Evolutionary conservation across 2,329 filamentous ascomycete genomes (phyloP).

Genomic region (Venturia oleaginea): DNA sequence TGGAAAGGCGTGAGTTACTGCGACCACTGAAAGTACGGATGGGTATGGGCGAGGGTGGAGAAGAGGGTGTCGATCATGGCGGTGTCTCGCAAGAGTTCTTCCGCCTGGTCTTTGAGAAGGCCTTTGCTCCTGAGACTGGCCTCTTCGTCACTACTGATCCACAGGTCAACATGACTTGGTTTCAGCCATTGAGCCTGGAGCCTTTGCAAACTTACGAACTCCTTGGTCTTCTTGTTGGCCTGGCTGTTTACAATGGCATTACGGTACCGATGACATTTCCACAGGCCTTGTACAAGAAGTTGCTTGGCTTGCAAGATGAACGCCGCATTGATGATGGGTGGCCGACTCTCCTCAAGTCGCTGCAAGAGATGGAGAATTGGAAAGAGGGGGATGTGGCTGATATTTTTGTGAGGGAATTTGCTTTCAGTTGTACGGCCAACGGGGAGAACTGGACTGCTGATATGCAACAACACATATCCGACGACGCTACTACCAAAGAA

Average conservation of each 20-base stretch:
- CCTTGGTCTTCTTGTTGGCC: slow-evolving; percentile 74
- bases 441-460: slow-evolving; percentile 46
- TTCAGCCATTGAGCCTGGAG: slow-evolving; percentile 71
- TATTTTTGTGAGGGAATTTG: slow-evolving; percentile 74
- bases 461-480: slow-evolving; percentile 32
- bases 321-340: slow-evolving; percentile 40
- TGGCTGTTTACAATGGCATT: slow-evolving; percentile 88
- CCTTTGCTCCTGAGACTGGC: slow-evolving; percentile 62
- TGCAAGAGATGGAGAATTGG: slow-evolving; percentile 68
- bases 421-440: slow-evolving; percentile 62
- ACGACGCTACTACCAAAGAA: not conserved
- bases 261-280: slow-evolving; percentile 88
- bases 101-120: slow-evolving; percentile 69
- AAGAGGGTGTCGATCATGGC: slow-evolving; percentile 86
- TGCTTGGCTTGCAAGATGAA: slow-evolving; percentile 59
- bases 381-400: slow-evolving; percentile 73
- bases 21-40: slow-evolving; percentile 83
- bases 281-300: slow-evolving; percentile 68
- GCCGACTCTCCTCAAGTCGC: slow-evolving; percentile 64
- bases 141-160: slow-evolving; percentile 67
- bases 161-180: slow-evolving; percentile 75
- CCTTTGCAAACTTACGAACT: slow-evolving; percentile 87
- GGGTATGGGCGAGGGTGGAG: slow-evolving; percentile 63
- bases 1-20: slow-evolving; percentile 71
- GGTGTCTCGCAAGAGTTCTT: slow-evolving; percentile 98